These are phyloP conservation scores for Rhinocladiella mackenziei DNA, from an alignment of 2,329 filamentous ascomycete species.

Conservation along the genomic window DNA sequence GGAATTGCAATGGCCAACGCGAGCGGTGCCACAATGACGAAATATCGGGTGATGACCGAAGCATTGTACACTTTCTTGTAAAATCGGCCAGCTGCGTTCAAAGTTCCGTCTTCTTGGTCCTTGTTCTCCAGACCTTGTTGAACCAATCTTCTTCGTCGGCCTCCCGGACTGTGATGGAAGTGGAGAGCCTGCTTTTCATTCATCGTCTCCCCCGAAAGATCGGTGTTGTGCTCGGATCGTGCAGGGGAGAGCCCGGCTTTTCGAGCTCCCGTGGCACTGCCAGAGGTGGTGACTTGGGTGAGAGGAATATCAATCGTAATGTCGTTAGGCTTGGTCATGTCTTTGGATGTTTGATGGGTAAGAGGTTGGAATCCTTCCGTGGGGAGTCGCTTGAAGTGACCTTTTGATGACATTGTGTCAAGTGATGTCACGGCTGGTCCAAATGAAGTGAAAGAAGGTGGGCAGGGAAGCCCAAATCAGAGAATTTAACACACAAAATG, in stretches of 20 bases:
- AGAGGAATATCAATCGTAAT: slow-evolving; percentile 61
- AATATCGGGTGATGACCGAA: slow-evolving; percentile 60
- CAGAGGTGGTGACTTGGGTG: slow-evolving; percentile 50
- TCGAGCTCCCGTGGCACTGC: slow-evolving; percentile 43
- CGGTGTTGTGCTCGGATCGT: slow-evolving; percentile 30
- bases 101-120: slow-evolving; percentile 49
- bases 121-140: slow-evolving; percentile 36
- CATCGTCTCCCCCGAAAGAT: slow-evolving; percentile 30
- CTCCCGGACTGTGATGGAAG: slow-evolving; percentile 22
- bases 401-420: slow-evolving; percentile 19
- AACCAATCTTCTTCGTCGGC: slow-evolving; percentile 36
- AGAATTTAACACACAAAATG: not conserved
- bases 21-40: slow-evolving; percentile 59
- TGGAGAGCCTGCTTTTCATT: slow-evolving; percentile 25
- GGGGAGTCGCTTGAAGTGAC: slow-evolving; percentile 40
- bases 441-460: slow-evolving; percentile 16
- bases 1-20: slow-evolving; percentile 58
- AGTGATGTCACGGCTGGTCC: slow-evolving; percentile 16
- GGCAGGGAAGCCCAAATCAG: slow-evolving; percentile 5
- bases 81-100: slow-evolving; percentile 57
- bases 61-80: slow-evolving; percentile 60
- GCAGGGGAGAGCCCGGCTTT: slow-evolving; percentile 38
- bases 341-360: slow-evolving; percentile 36
- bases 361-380: slow-evolving; percentile 43
- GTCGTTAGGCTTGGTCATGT: slow-evolving; percentile 49